Base-by-base conservation (phyloP, 371 early-diverging fungal species). In the Syncephalastrum racemosum region DNA sequence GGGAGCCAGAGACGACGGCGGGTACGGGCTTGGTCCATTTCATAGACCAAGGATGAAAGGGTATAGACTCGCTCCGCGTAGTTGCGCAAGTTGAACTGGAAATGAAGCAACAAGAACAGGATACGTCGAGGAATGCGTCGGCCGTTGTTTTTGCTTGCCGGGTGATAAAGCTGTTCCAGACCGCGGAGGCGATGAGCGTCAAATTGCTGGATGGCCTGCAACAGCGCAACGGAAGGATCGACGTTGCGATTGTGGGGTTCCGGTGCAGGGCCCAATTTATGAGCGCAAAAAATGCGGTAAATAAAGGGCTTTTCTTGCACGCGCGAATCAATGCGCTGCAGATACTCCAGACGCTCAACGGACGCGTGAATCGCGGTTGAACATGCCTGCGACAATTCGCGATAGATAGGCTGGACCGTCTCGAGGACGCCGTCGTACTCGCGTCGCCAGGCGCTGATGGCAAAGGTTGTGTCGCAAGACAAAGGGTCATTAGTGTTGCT, bases 21-120 rank as follows among this genome's bases (percentile, higher is more conserved):
- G 13, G 22, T 53, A 18, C 78, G 68, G 3, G 43, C 56, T 2
- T 61, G 54, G 40, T 75, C 71, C 50, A 78, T 60, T 22, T 78
- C 78, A 43, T 72, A 75, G 12, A 75, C 54, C 12, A 72, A 58
- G 1, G 78, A 78, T 6, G 71, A 62, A 0, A 78, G 31, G 1
- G 78, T 78, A 13, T 75, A 78, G 0, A 75, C 57, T 8, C 55
- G 60, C 47, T 78, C 73, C 10, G 75, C 68, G 63, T 75, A 78
- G 2, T 59, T 45, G n/a, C 75, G 68, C 18, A 78, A 40, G 41
- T 75, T 70, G 49, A 68, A 78, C 23, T 78, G 78, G 54, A 75
- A 78, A 15, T 67, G 63, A 15, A 75, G 49, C 5, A 78, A 27
- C 23, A 78, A 16, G 27, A 78, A 72, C 19, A 78, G 48, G n/a